A percentile compares a stretch with the other conserved stretches of the same genome.
Conservation (phyloP, 2,329 filamentous ascomycete species). For the Botrytis byssoidea region DNA sequence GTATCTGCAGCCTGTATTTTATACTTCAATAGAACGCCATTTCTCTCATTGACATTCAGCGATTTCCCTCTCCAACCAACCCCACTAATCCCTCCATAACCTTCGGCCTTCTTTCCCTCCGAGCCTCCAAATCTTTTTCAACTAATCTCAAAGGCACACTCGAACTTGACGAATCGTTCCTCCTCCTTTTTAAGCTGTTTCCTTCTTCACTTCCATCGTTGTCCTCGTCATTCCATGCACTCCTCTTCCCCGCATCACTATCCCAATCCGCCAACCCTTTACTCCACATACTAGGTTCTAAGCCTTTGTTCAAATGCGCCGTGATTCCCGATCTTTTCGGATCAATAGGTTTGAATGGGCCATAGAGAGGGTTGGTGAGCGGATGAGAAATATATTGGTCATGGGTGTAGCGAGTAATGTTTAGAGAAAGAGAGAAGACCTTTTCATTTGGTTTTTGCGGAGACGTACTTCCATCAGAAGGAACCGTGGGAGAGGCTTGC, state of each 20-base stretch:
- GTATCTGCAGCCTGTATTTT: not conserved
- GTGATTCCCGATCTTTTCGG: slow-evolving; percentile 29
- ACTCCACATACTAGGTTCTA: slow-evolving; percentile 27
- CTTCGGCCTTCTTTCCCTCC: not conserved
- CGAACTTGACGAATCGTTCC: not conserved
- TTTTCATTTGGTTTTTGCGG: slow-evolving; percentile 4
- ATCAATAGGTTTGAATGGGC: slow-evolving; percentile 32
- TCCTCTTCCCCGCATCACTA: slow-evolving; percentile 27
- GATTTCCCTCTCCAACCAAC: not conserved
- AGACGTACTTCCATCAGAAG: not conserved
- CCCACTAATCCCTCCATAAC: slow-evolving; percentile 15
- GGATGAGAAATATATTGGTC: slow-evolving; percentile 29
- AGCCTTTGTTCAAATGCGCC: slow-evolving; percentile 25
- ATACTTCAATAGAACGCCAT: not conserved
- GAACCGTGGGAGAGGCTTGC: not conserved
- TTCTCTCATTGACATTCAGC: not conserved
- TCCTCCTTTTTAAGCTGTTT: not conserved
- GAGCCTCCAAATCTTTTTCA: slow-evolving; percentile 8
- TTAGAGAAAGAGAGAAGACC: slow-evolving; percentile 31
- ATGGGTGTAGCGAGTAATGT: slow-evolving; percentile 19
- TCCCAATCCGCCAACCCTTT: slow-evolving; percentile 38
- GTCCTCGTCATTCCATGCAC: slow-evolving; percentile 13
- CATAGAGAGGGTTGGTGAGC: slow-evolving; percentile 32
- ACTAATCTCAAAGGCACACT: slow-evolving; percentile 25
- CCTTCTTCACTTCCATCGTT: not conserved